Conservation (phyloP, 441 rosid genomes). For the Geranium incanum region DNA sequence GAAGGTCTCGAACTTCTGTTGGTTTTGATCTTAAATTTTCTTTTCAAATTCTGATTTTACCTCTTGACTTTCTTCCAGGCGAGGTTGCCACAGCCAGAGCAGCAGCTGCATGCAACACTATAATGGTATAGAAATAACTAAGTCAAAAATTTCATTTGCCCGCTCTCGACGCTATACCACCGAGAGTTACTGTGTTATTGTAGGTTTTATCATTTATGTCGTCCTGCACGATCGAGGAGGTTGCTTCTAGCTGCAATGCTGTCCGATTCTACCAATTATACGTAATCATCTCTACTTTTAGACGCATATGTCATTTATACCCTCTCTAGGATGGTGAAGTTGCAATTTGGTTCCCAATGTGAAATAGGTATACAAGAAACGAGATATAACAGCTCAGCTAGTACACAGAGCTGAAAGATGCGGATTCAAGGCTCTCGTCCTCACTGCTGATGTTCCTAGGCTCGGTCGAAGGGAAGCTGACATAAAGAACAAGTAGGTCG, state of each 20-base stretch:
- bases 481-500: slow-evolving; percentile 3
- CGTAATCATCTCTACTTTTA: slow-evolving; percentile 31
- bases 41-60: neutral
- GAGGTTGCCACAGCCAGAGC: slow-evolving; percentile 93
- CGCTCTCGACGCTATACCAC: neutral
- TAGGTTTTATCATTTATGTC: slow-evolving; percentile 88
- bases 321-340: neutral
- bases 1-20: slow-evolving; percentile 42
- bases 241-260: slow-evolving; percentile 88
- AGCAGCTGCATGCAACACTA: slow-evolving; percentile 74
- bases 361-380: slow-evolving; percentile 66
- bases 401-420: slow-evolving; percentile 89
- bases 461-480: slow-evolving; percentile 80
- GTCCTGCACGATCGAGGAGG: slow-evolving; percentile 90
- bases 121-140: slow-evolving; percentile 47
- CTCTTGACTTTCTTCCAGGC: slow-evolving; percentile 37
- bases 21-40: neutral
- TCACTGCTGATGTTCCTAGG: slow-evolving; percentile 89
- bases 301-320: neutral
- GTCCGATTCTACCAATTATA: slow-evolving; percentile 89
- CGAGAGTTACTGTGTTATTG: neutral
- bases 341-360: neutral
- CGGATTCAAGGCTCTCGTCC: slow-evolving; percentile 92
- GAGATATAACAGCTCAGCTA: slow-evolving; percentile 72
- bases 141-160: neutral